Conservation (phyloP, 2,329 filamentous ascomycete species). For the Exophiala aquamarina region DNA sequence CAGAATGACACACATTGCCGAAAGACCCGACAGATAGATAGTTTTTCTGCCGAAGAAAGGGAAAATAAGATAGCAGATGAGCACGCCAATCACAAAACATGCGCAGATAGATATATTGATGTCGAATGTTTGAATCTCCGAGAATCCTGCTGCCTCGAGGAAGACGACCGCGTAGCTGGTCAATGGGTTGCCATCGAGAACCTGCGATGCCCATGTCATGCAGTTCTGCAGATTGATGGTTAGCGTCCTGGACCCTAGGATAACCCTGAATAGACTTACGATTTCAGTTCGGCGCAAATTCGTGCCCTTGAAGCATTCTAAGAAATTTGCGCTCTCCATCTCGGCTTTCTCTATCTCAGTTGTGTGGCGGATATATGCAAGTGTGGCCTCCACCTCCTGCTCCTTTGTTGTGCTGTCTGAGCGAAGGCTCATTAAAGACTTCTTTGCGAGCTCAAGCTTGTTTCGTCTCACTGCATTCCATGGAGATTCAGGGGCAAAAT, state of each 20-base stretch:
- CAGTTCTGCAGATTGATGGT: constrained; percentile 1
- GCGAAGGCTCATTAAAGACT: constrained; percentile 45
- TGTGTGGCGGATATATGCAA: constrained; percentile 91
- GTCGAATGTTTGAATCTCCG: constrained; percentile 37
- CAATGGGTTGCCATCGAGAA: constrained; percentile 6
- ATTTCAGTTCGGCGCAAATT: constrained; percentile 78
- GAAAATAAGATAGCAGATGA: constrained; percentile 43
- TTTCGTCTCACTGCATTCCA: constrained; percentile 53
- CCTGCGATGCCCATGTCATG: constrained; percentile 6
- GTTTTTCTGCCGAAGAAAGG: constrained; percentile 41
- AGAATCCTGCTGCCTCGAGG: constrained; percentile 39
- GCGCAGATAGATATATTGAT: constrained; percentile 41
- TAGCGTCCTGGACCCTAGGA: too few species aligned
- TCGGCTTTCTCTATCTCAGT: constrained; percentile 76
- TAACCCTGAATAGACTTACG: constrained; percentile 32
- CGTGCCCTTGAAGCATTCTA: constrained; percentile 79
- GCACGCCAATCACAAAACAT: constrained; percentile 40
- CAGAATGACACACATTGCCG: constrained; percentile 40
- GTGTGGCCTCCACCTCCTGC: constrained; percentile 79
- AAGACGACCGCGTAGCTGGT: constrained; percentile 38
- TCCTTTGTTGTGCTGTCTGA: constrained; percentile 56
- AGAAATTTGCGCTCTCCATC: constrained; percentile 69
- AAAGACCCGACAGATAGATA: constrained; percentile 41
- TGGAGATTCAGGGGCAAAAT: constrained; percentile 51
- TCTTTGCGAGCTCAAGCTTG: constrained; percentile 48